Evolutionary conservation across 108 stramenopile genomes (phyloP).

Genomic region (Seminavis robusta): DNA sequence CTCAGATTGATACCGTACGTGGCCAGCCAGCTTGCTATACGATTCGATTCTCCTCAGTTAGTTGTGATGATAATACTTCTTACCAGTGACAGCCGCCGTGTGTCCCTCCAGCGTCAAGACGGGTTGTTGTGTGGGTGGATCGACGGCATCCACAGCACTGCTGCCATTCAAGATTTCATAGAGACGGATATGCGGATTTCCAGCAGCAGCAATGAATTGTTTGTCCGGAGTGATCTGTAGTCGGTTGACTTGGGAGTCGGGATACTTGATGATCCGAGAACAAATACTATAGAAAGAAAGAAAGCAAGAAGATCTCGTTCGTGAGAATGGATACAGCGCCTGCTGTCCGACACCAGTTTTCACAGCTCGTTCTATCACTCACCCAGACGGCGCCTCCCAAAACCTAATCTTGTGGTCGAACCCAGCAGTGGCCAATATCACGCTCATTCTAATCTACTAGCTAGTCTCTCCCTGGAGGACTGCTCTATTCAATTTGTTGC

Average conservation of each 20-base stretch:
- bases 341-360: no score
- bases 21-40: no score
- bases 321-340: no score
- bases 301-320: no score
- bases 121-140: slow-evolving; percentile 49
- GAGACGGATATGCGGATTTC: slow-evolving; percentile 92
- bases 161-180: slow-evolving; percentile 71
- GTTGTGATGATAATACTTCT: no score
- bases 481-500: no score
- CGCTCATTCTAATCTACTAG: no score
- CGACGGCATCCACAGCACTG: not conserved
- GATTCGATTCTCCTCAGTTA: no score
- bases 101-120: slow-evolving; percentile 85
- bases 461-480: no score
- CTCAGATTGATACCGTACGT: no score
- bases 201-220: slow-evolving; percentile 91
- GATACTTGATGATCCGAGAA: slow-evolving; percentile 82
- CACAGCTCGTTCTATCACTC: no score
- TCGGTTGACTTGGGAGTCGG: slow-evolving; percentile 94
- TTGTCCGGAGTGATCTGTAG: slow-evolving; percentile 97
- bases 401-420: slow-evolving; percentile 97
- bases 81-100: slow-evolving; percentile 85
- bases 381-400: slow-evolving; percentile 97
- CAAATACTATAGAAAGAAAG: no score
- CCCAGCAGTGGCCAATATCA: slow-evolving; percentile 96